Conservation (phyloP, 805 yeast species). For the Zygosaccharomyces kombuchaensis region DNA sequence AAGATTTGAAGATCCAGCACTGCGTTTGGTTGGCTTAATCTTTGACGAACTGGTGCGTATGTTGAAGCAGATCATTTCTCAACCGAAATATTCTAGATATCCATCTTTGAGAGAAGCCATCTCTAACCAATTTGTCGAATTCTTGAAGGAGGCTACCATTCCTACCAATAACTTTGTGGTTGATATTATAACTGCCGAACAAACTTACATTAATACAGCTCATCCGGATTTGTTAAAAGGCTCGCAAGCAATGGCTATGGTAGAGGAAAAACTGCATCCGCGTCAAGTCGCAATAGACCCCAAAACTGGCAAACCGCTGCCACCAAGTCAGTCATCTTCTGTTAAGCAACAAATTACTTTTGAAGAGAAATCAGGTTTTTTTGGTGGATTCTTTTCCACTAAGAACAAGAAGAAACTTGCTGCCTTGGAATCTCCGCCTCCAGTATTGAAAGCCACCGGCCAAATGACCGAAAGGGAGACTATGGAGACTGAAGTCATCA, state of each 20-base stretch:
- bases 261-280: constrained; percentile 71
- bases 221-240: constrained; percentile 96
- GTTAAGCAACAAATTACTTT: constrained; percentile 30
- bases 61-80: constrained; percentile 73
- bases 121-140: constrained; percentile 72
- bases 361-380: constrained; percentile 68
- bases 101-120: constrained; percentile 88
- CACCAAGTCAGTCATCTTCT: constrained; percentile 37
- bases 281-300: constrained; percentile 80
- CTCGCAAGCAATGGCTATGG: constrained; percentile 89
- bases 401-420: constrained; percentile 93
- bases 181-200: constrained; percentile 82
- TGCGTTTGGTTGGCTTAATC: constrained; percentile 82
- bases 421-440: constrained; percentile 96
- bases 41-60: constrained; percentile 94
- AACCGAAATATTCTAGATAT: constrained; percentile 80
- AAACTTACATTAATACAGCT: constrained; percentile 93
- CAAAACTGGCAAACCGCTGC: constrained; percentile 79
- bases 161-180: constrained; percentile 85
- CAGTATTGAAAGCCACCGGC: constrained; percentile 89
- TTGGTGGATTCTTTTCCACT: constrained; percentile 90
- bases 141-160: constrained; percentile 66
- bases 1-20: constrained; percentile 90
- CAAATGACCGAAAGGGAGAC: constrained; percentile 89
- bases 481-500: constrained; percentile 95